Evolutionary conservation across 495 filamentous ascomycete species (phyloP), one percentile per base, ranked within the genome.

Genomic region (Penicillium ucsense): DNA sequence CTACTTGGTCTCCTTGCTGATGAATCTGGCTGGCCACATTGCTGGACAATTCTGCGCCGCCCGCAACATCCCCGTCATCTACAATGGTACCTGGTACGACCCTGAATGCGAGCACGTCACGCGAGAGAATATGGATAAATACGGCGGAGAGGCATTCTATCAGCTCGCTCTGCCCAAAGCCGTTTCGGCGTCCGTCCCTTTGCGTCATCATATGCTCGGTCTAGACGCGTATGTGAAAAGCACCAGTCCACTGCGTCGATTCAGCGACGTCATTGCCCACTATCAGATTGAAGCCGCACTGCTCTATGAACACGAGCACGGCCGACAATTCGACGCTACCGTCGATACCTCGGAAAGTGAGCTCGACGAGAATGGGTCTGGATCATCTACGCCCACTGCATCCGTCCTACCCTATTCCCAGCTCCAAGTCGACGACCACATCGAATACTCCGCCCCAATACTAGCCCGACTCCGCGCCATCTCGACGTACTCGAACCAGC

Each of bases 201-300:
- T 77, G 37, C 74, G 68, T 11, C 77, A 86, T 55, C 65, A 70
- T 31, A 60, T 73, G 6, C 65, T 95, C 12, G 89, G 86, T 8
- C 52, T 85, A 4, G 67, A 81, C 39, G 68, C 79, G 35, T 95
- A 95, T 59, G 69, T 81, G 50, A 92, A 88, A 56, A 79, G 80
- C 35, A 97, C 92, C 3, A 89, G 83, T 52, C 92, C 92, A 3
- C 72, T 98, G 6, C 86, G 92, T 11, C 77, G 92, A 31, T 95
- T 83, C 65, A 66, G 68, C 10, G 92, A 98, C 62, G 64, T 97
- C 51, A 67, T 96, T n/a, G 72, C 78, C 1, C 89, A 95, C 62
- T 96, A 88, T 76, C 91, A 97, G 56, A 89, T 98, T 52, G 83
- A 94, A 63, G 82, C 88, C 0, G 84, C 84, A 0, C 60, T 97